Evolutionary conservation across 2,329 filamentous ascomycete genomes (phyloP), one percentile per base, ranked within the genome.

Genomic region (Penicillium sp.): DNA sequence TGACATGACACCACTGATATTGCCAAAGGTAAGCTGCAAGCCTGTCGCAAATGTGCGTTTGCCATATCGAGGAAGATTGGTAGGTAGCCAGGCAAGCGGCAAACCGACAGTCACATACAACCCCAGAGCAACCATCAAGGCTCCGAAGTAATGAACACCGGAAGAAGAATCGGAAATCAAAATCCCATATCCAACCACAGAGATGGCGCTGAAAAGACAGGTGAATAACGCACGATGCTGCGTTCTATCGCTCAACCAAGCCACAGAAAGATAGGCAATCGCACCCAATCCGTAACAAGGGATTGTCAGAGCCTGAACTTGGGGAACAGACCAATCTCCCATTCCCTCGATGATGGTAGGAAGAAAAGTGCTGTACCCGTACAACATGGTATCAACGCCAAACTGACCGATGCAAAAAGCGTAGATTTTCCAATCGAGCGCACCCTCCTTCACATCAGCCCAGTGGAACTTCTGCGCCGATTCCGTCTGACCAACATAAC

Each of bases 391-490:
- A 66, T 91, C 88, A 16, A 83, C 81, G 4, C 89, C 88, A 68
- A 92, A 92, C 70, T 91, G 88, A 5, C 80, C 88, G 37, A 85
- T 71, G 61, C 82, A 87, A 69, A 91, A 91, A 1, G 82, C 75
- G 81, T 87, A 91, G 24, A 90, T 84, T 70, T 89, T 91, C 88
- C 88, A 91, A 72, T 93, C 90, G 61, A 79, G 82, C 58, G 90
- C 84, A 0, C 87, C 88, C 54, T 83, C 83, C 61, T 81, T 76
- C 67, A 90, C 87, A 66, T 93, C 90, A 9, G 75, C 71, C 74
- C 82, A 84, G 62, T 85, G 80, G 62, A 87, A 84, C 27, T 81
- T 74, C 39, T 84, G 77, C 0, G 81, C 80, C 2, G 77, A 78
- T 24, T 76, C 75, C 0, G 77, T 80, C 47, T 79, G 76, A 4